Percentiles rank a stretch among this genome's conserved stretches.
Evolutionary conservation across 768 basidiomycete genomes (phyloP).

Genomic region (Mycena latifolia): DNA sequence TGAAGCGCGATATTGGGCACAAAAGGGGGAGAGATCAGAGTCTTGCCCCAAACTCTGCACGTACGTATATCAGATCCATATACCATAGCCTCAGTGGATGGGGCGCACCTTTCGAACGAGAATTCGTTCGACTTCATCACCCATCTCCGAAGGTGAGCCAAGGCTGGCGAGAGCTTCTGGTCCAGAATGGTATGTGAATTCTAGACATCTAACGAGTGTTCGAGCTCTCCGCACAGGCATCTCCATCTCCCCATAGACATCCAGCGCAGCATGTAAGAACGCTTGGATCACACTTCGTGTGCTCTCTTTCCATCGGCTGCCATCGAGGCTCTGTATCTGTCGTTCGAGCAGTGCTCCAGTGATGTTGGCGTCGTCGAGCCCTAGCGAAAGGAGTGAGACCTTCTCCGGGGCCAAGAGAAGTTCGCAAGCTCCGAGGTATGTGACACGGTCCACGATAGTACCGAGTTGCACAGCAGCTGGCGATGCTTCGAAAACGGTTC

Average conservation of each 20-base stretch:
- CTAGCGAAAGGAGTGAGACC: constrained; percentile 58
- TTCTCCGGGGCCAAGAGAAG: constrained; percentile 64
- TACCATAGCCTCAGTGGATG: neutral
- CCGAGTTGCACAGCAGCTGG: constrained; percentile 66
- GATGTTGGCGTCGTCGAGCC: constrained; percentile 45
- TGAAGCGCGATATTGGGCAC: constrained; percentile 63
- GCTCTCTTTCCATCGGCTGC: constrained; percentile 69
- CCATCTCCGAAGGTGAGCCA: constrained; percentile 51
- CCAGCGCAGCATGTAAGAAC: constrained; percentile 63
- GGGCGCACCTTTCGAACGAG: constrained; percentile 56
- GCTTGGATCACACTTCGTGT: constrained; percentile 53
- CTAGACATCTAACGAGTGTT: constrained; percentile 65
- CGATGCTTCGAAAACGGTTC: constrained; percentile 55
- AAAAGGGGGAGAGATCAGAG: constrained; percentile 45
- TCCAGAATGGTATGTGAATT: constrained; percentile 59
- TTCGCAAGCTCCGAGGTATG: constrained; percentile 77
- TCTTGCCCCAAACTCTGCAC: constrained; percentile 53
- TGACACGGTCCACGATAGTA: constrained; percentile 71
- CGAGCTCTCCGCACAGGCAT: constrained; percentile 73
- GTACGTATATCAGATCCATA: neutral
- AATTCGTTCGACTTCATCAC: constrained; percentile 55
- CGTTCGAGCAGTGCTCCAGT: constrained; percentile 70
- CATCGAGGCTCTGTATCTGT: constrained; percentile 69
- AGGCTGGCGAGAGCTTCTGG: constrained; percentile 40
- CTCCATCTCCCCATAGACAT: constrained; percentile 58